phyloP scores from a whole-genome alignment of 306 rosid genomes.

The Malus domestica region DNA sequence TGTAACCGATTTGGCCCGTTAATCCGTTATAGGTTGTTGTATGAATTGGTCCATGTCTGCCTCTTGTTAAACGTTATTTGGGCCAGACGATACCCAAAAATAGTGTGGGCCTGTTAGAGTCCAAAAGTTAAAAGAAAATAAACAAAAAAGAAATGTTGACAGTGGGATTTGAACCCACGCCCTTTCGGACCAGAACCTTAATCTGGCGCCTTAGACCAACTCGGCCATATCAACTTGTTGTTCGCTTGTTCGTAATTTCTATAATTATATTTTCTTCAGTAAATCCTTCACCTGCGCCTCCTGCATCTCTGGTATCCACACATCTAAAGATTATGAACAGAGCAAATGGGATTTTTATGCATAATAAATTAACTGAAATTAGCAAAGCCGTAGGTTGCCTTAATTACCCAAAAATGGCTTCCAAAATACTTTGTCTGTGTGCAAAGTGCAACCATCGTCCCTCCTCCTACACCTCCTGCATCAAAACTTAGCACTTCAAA shows the following conservation, averaged over 20 bases:
- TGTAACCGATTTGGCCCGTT: neutral
- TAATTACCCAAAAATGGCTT: conserved; percentile 7
- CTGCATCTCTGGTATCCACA: neutral
- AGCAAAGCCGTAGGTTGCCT: neutral
- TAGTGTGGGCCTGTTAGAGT: neutral
- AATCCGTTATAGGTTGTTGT: neutral
- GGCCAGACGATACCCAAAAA: neutral
- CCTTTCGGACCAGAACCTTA: conserved; percentile 22
- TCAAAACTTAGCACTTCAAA: neutral
- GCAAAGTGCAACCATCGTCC: conserved; percentile 1
- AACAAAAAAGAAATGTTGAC: neutral
- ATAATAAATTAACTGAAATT: neutral
- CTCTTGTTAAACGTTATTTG: neutral
- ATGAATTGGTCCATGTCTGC: neutral
- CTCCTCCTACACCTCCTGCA: neutral
- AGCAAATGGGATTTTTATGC: neutral
- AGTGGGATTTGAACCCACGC: conserved; percentile 24
- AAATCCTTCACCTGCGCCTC: neutral
- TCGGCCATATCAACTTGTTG: conserved; percentile 14
- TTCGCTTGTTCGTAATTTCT: fast-evolving
- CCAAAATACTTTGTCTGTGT: neutral
- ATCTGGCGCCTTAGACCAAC: conserved; percentile 25
- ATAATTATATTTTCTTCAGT: neutral
- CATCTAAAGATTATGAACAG: neutral
- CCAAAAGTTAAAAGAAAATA: neutral